Conservation (phyloP, 371 early-diverging fungal species). For the Homolaphlyctis polyrhiza region DNA sequence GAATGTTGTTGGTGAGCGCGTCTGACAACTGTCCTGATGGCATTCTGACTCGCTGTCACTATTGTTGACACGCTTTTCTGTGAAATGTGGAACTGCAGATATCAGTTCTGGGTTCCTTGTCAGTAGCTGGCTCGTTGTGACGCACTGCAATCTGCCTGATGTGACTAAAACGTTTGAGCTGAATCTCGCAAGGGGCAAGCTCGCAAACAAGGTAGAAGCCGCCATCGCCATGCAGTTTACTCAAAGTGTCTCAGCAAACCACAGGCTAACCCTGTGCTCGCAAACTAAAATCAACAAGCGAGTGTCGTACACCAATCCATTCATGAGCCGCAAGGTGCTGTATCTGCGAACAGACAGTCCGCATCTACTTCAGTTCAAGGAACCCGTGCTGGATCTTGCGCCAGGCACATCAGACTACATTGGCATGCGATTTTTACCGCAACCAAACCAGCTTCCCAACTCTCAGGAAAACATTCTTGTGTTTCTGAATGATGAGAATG, state of each 20-base stretch:
- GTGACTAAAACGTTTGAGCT: constrained; percentile 47
- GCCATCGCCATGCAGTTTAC: not conserved
- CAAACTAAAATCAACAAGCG: constrained; percentile 20
- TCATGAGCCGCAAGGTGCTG: constrained; percentile 29
- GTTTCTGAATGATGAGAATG: constrained; percentile 43
- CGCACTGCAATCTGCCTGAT: constrained; percentile 30
- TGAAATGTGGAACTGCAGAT: constrained; percentile 17
- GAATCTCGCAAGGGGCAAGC: constrained; percentile 24
- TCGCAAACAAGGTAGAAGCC: constrained; percentile 44
- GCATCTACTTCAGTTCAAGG: constrained; percentile 38
- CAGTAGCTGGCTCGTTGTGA: constrained; percentile 37
- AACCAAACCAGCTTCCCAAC: not conserved
- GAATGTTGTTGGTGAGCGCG: constrained; percentile 40
- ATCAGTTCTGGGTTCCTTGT: constrained; percentile 23
- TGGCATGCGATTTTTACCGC: constrained; percentile 33
- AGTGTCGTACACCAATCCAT: constrained; percentile 48
- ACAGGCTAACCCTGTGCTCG: constrained; percentile 1
- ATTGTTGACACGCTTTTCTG: not conserved
- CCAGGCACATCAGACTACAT: constrained; percentile 40
- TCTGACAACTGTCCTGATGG: not conserved
- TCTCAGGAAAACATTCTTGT: constrained; percentile 22
- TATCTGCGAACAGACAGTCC: constrained; percentile 32
- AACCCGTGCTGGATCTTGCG: constrained; percentile 27
- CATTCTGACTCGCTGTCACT: not conserved
- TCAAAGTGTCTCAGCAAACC: not conserved